A percentile compares a stretch with the other conserved stretches of the same genome.
phyloP scores from a whole-genome alignment of 2,329 filamentous ascomycete genomes.

The Aureobasidium sp. region DNA sequence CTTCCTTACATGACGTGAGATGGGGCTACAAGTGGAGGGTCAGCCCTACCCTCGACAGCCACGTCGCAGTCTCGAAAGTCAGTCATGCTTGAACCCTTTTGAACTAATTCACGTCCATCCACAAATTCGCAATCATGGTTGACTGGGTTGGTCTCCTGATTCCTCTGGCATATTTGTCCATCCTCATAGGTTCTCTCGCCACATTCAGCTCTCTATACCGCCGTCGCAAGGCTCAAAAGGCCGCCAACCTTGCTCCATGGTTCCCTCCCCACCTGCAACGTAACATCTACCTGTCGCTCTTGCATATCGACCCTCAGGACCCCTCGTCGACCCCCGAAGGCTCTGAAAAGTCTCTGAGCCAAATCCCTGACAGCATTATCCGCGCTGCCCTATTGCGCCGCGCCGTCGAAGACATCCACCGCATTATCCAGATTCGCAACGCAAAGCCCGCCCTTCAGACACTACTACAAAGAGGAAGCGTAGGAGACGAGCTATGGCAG shows the following conservation, averaged over 20 bases:
- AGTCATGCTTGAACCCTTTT: not conserved
- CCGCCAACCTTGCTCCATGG: slow-evolving; percentile 84
- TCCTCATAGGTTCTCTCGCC: slow-evolving; percentile 78
- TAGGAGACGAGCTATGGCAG: slow-evolving; percentile 94
- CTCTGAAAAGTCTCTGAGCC: slow-evolving; percentile 53
- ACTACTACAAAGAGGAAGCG: slow-evolving; percentile 79
- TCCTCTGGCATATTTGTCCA: slow-evolving; percentile 80
- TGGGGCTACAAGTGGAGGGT: not conserved
- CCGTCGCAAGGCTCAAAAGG: slow-evolving; percentile 74
- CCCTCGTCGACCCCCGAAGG: slow-evolving; percentile 39
- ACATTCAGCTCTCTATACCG: slow-evolving; percentile 92
- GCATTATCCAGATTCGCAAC: slow-evolving; percentile 79
- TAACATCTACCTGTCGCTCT: slow-evolving; percentile 86
- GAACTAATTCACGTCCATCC: not conserved
- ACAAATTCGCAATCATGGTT: slow-evolving; percentile 35
- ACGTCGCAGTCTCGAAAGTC: not conserved
- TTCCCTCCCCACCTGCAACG: slow-evolving; percentile 85
- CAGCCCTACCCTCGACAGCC: too few species aligned
- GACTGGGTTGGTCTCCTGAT: slow-evolving; percentile 81
- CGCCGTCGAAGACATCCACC: slow-evolving; percentile 85
- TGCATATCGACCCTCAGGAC: slow-evolving; percentile 60
- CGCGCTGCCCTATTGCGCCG: slow-evolving; percentile 82
- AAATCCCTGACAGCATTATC: slow-evolving; percentile 73
- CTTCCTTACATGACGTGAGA: slow-evolving; percentile 8
- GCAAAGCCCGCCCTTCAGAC: slow-evolving; percentile 81